Evolutionary conservation across 306 rosid genomes (phyloP), one percentile per base, ranked within the genome.

Genomic region (Vigna trinervia): DNA sequence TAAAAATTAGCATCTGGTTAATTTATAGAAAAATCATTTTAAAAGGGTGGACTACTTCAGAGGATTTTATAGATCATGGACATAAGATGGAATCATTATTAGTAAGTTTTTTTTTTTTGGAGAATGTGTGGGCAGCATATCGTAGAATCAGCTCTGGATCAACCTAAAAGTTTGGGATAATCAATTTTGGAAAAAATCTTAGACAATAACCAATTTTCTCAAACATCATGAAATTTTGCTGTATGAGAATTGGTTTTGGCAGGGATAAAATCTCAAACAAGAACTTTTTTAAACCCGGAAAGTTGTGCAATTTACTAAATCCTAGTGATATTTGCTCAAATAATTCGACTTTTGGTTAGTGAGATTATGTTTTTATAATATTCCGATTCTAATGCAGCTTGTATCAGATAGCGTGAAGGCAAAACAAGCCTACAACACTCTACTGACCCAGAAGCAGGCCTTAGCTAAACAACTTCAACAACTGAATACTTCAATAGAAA

Each of bases 381-480:
- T 75, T 58, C 77, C 57, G 50, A 78, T 81, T 38, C 69, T 81
- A 56, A 47, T 87, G 89, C 98, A 94, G 99, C 93, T 95, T 41
- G 97, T 95, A 73, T 95, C 99, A 28, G 97, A 90, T 83, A 92
- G 96, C 34, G 97, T 95, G 83, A 95, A 92, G 89, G 77, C 92
- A 76, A 95, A 87, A 87, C 99, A 95, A 66, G 81, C 82, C 20
- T 96, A 92, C 41, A 87, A 75, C 78, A 69, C 84, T 75, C 73
- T 92, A 76, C 67, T 84, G 46, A 82, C 90, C 23, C 94, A 95
- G 85, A 95, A 90, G 85, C 97, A 95, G 85, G 88, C 86, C 39
- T 86, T 92, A 77, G 85, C 79, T 32, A 91, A 90, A 72, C 96
- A 92, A 66, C 96, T 92, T 84, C 93, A 88, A 78, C 90, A 90